Evolutionary conservation across 768 basidiomycete species (phyloP).

Genomic region (Scleroderma citrinum): DNA sequence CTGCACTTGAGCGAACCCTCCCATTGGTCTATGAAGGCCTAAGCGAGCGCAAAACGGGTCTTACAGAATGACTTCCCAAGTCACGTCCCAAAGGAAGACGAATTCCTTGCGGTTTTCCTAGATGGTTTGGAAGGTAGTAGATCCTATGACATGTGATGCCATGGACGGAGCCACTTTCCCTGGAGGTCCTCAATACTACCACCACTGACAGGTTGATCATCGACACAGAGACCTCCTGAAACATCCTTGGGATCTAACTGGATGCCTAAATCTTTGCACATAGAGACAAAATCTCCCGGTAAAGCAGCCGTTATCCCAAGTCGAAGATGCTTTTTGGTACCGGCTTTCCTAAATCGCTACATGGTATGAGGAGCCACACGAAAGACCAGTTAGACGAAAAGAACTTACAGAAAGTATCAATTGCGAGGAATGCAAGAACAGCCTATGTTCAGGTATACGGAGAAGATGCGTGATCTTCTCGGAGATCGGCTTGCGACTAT

Average conservation of each 20-base stretch:
- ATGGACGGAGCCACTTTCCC: conserved; percentile 29
- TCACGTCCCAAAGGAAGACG: too few species aligned
- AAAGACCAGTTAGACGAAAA: not conserved
- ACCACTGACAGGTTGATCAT: conserved; percentile 34
- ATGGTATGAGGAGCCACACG: conserved; percentile 1
- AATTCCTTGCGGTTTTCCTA: too few species aligned
- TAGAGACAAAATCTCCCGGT: conserved; percentile 46
- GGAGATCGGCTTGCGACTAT: conserved; percentile 36
- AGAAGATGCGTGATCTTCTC: conserved; percentile 24
- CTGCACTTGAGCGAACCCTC: too few species aligned
- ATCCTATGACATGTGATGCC: not conserved
- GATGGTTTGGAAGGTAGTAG: too few species aligned
- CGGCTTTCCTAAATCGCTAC: conserved; percentile 45
- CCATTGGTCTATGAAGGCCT: too few species aligned
- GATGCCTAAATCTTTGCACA: conserved; percentile 45
- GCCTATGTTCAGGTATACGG: conserved; percentile 37
- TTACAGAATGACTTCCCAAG: too few species aligned
- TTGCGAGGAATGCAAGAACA: conserved; percentile 58
- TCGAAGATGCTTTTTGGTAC: conserved; percentile 43
- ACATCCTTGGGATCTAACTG: conserved; percentile 30
- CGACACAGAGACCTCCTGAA: conserved; percentile 42
- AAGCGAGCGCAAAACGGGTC: too few species aligned
- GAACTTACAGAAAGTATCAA: conserved; percentile 48
- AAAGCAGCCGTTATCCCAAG: conserved; percentile 53
- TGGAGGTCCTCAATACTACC: conserved; percentile 32